A percentile compares a stretch with the other conserved stretches of the same genome.
Conservation (phyloP, 345 rosid species). For the Toxicodendron radicans region DNA sequence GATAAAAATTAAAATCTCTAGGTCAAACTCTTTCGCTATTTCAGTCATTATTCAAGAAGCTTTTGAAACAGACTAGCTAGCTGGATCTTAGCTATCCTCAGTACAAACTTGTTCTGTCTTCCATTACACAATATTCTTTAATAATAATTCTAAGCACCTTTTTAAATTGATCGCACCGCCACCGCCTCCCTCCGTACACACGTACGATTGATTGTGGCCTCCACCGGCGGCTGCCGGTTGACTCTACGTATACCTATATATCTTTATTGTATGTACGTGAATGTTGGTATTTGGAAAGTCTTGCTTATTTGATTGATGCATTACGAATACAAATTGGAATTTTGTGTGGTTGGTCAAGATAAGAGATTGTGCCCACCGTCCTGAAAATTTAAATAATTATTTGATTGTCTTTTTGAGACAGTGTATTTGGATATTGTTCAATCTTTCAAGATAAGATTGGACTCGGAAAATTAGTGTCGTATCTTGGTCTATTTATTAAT, state of each 20-base stretch:
- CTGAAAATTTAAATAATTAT: too few relatives aligned
- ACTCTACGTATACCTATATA: neutral
- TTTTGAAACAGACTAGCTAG: neutral
- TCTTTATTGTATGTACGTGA: neutral
- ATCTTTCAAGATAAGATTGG: too few relatives aligned
- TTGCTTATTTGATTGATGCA: too few relatives aligned
- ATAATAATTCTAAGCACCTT: neutral
- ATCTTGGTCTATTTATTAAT: too few relatives aligned
- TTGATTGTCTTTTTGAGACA: too few relatives aligned
- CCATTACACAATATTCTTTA: neutral
- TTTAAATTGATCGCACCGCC: conserved; percentile 10
- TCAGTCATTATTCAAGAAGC: neutral
- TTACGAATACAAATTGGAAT: too few relatives aligned
- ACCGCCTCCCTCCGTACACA: neutral
- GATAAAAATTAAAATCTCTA: too few relatives aligned
- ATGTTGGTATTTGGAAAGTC: neutral
- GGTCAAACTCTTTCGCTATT: neutral
- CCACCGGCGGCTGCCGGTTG: neutral
- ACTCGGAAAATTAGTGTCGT: too few relatives aligned
- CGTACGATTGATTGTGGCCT: neutral
- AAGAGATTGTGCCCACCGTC: too few relatives aligned
- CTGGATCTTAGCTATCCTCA: conserved; percentile 10
- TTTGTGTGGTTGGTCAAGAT: too few relatives aligned
- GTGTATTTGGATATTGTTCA: too few relatives aligned
- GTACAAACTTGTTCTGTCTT: conserved; percentile 7